phyloP scores from a whole-genome alignment of 192 early-diverging fungal genomes.

The Chytriomyces sp. region DNA sequence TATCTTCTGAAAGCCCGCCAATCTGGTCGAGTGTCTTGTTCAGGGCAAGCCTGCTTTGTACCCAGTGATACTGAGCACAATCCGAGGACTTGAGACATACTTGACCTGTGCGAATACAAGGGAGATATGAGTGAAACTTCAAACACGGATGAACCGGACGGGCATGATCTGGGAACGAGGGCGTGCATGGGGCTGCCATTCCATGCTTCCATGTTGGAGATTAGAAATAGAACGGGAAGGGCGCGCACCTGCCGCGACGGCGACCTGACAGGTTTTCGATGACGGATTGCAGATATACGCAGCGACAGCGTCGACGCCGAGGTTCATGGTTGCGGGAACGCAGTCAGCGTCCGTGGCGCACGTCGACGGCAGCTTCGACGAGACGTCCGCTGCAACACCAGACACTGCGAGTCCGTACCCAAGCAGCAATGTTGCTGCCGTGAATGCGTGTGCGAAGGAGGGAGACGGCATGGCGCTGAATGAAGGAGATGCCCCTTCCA shows the following conservation, averaged over 20 bases:
- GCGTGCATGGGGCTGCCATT: background rate
- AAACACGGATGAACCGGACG: background rate
- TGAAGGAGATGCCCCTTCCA: too few species aligned
- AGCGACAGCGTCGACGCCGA: background rate
- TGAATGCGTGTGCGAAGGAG: too few species aligned
- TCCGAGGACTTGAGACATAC: constrained; percentile 26
- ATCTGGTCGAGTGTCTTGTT: background rate
- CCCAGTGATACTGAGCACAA: constrained; percentile 31
- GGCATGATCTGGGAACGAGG: background rate
- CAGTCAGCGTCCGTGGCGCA: background rate
- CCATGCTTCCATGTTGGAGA: background rate
- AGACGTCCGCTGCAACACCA: background rate
- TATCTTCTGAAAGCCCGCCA: background rate
- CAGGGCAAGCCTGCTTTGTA: background rate
- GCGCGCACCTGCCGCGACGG: constrained; percentile 4
- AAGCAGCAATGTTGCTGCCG: too few species aligned
- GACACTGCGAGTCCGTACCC: background rate
- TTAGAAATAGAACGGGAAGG: background rate
- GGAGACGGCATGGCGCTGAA: too few species aligned
- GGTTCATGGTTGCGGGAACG: background rate
- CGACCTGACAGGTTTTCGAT: background rate
- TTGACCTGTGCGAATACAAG: constrained; percentile 2
- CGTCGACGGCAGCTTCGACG: background rate
- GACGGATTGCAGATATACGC: background rate
- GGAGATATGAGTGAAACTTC: background rate